These are phyloP conservation scores for Raffaelea ambrosiae DNA, from an alignment of 2,329 filamentous ascomycete species.

Conservation along the genomic window DNA sequence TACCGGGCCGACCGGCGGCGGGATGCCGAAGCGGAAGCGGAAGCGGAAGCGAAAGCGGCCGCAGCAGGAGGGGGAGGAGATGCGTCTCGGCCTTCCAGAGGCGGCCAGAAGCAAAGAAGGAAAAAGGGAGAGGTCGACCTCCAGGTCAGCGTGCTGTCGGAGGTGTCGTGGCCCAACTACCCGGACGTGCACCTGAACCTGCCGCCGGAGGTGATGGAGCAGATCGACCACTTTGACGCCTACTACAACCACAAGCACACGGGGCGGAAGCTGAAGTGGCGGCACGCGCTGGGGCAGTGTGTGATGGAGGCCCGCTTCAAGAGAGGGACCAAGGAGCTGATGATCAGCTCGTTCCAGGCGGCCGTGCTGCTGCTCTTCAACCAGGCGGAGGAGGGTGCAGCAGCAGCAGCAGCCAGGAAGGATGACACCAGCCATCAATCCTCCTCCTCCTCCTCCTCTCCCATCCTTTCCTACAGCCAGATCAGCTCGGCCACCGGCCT, in stretches of 20 bases:
- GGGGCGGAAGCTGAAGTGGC: conserved; percentile 81
- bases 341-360: conserved; percentile 88
- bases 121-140: conserved; percentile 68
- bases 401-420: background rate
- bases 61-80: too few relatives aligned
- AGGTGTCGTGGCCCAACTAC: conserved; percentile 89
- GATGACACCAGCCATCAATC: conserved; percentile 28
- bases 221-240: conserved; percentile 70
- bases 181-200: conserved; percentile 56
- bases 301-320: conserved; percentile 74
- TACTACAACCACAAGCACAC: conserved; percentile 89
- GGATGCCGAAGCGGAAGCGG: conserved; percentile 36
- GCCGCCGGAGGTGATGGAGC: conserved; percentile 64
- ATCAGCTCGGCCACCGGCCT: conserved; percentile 69
- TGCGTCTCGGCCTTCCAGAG: conserved; percentile 1
- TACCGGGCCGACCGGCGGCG: conserved; percentile 22
- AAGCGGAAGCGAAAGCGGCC: conserved; percentile 7
- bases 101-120: conserved; percentile 30
- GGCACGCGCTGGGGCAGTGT: conserved; percentile 86
- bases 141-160: conserved; percentile 82
- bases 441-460: too few relatives aligned
- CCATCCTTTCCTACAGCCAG: conserved; percentile 64
- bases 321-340: conserved; percentile 74
- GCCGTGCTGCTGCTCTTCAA: conserved; percentile 90
- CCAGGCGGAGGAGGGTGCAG: conserved; percentile 36